Evolutionary conservation across 2,329 filamentous ascomycete genomes (phyloP).

Genomic region (Paecilomyces variotii): DNA sequence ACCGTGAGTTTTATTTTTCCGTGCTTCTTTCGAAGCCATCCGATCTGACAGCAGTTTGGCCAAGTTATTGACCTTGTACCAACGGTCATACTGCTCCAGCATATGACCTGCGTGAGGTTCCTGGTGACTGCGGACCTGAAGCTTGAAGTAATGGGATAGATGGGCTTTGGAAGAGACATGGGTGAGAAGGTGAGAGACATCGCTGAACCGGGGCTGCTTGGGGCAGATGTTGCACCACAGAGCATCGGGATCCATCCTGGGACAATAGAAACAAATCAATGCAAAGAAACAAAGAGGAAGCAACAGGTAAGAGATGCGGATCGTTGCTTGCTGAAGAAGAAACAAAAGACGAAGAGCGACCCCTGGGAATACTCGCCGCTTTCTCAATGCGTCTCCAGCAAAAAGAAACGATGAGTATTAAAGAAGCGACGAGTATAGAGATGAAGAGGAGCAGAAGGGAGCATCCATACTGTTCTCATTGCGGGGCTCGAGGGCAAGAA

Average conservation of each 20-base stretch:
- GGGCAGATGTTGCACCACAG: conserved; percentile 79
- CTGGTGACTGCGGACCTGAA: conserved; percentile 62
- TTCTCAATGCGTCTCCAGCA: conserved; percentile 5
- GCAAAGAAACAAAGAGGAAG: conserved; percentile 9
- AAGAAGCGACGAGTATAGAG: conserved; percentile 15
- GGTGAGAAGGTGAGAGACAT: conserved; percentile 84
- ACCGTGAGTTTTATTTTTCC: conserved; percentile 38
- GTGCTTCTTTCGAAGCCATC: conserved; percentile 67
- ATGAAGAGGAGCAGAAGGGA: conserved; percentile 1
- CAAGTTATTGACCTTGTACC: conserved; percentile 67
- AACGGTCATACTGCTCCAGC: conserved; percentile 63
- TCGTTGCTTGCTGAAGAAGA: conserved; percentile 13
- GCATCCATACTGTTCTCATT: neutral
- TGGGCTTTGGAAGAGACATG: conserved; percentile 93
- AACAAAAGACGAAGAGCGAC: conserved; percentile 14
- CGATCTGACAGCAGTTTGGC: conserved; percentile 68
- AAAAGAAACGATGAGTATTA: conserved; percentile 6
- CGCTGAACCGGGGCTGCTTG: conserved; percentile 72
- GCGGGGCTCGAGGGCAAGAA: neutral
- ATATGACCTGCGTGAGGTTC: conserved; percentile 57
- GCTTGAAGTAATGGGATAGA: conserved; percentile 72
- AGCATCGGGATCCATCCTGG: conserved; percentile 46
- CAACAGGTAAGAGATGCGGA: conserved; percentile 18
- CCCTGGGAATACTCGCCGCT: conserved; percentile 12
- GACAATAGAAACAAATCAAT: conserved; percentile 8